phyloP scores from a whole-genome alignment of 2,329 filamentous ascomycete species.

The Microsporum audouinii region DNA sequence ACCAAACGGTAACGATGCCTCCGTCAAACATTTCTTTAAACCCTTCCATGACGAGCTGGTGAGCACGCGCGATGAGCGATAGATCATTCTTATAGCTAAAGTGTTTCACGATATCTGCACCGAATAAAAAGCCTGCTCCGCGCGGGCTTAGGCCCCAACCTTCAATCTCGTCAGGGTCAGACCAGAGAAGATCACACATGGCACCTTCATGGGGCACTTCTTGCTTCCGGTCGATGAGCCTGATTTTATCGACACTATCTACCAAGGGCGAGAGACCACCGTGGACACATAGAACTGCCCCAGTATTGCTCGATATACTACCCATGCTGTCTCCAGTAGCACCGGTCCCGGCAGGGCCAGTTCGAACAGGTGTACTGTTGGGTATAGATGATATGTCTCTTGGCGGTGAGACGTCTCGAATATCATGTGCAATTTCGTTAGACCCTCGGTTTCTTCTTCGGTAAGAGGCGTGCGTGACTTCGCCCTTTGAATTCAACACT shows the following conservation, averaged over 20 bases:
- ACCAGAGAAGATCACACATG: constrained; percentile 98
- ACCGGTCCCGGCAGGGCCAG: constrained; percentile 67
- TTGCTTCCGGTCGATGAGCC: constrained; percentile 88
- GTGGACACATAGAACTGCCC: constrained; percentile 89
- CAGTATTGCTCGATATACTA: constrained; percentile 45
- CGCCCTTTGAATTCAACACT: constrained; percentile 73
- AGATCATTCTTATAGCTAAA: constrained; percentile 95
- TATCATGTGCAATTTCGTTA: constrained; percentile 27
- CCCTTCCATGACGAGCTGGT: constrained; percentile 97
- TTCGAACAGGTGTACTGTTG: constrained; percentile 37
- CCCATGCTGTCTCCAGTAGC: constrained; percentile 59
- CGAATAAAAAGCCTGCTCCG: constrained; percentile 90
- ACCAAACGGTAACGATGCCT: constrained; percentile 97
- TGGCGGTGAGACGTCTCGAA: constrained; percentile 29
- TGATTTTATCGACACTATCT: constrained; percentile 89
- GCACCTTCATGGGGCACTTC: constrained; percentile 97
- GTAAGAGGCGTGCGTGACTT: constrained; percentile 53
- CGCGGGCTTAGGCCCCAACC: constrained; percentile 92
- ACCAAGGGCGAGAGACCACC: constrained; percentile 85
- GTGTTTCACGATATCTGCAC: constrained; percentile 80
- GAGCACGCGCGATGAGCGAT: constrained; percentile 80
- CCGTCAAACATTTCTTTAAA: constrained; percentile 99
- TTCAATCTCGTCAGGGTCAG: constrained; percentile 93
- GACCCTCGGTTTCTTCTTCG: constrained; percentile 24
- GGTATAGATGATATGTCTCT: constrained; percentile 35